Evolutionary conservation across 768 basidiomycete genomes (phyloP).

Genomic region (Tulasnella sp.): DNA sequence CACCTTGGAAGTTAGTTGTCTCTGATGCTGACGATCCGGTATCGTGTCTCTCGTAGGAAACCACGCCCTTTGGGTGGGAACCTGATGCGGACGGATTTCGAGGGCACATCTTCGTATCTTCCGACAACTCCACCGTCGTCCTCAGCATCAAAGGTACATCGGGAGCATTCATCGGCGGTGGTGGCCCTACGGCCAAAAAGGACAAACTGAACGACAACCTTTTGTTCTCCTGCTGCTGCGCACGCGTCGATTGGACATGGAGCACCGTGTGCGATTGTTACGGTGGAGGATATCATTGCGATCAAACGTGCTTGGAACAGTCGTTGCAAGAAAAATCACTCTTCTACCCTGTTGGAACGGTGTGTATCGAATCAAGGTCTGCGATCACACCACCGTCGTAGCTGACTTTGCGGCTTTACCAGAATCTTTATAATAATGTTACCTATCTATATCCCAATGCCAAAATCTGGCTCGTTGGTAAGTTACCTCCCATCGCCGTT

Average conservation of each 20-base stretch:
- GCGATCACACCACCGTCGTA: not conserved
- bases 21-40: too few relatives aligned
- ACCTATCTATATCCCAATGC: conserved; percentile 82
- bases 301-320: conserved; percentile 67
- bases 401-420: conserved; percentile 6
- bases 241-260: conserved; percentile 91
- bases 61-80: conserved; percentile 79
- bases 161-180: conserved; percentile 40
- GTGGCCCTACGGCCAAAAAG: conserved; percentile 78
- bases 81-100: conserved; percentile 82
- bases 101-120: conserved; percentile 79
- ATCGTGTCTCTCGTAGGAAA: conserved; percentile 29
- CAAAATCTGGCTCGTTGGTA: conserved; percentile 79
- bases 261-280: conserved; percentile 85
- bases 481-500: conserved; percentile 18
- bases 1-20: not conserved
- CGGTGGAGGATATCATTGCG: conserved; percentile 62
- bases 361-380: conserved; percentile 31
- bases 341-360: conserved; percentile 80
- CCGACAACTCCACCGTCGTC: conserved; percentile 76
- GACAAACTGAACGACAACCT: conserved; percentile 94
- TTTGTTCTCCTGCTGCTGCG: conserved; percentile 93
- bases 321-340: conserved; percentile 71
- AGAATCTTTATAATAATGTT: conserved; percentile 91
- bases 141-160: conserved; percentile 93